Percentiles rank a stretch among this genome's conserved stretches.
These are phyloP conservation scores for Royoungia palumana DNA, from an alignment of 768 basidiomycete species.

Conservation along the genomic window DNA sequence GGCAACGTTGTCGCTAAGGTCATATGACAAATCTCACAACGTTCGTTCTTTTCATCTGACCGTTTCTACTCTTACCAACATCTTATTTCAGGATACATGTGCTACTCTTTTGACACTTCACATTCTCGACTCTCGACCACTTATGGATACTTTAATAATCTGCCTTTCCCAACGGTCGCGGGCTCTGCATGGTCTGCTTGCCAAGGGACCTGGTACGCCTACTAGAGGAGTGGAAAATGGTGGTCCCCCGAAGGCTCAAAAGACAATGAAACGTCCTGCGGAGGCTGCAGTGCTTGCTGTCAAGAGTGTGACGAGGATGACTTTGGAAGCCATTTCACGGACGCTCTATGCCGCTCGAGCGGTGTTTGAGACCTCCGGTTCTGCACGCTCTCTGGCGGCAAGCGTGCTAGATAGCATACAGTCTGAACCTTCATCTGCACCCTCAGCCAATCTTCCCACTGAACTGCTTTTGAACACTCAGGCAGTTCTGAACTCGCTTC, in stretches of 20 bases:
- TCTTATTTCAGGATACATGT: slow-evolving; percentile 61
- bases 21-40: slow-evolving; percentile 48
- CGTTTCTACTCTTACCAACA: background rate
- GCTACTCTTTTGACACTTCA: slow-evolving; percentile 80
- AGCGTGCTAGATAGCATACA: slow-evolving; percentile 62
- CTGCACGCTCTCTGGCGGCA: slow-evolving; percentile 47
- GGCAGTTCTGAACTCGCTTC: slow-evolving; percentile 62
- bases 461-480: slow-evolving; percentile 66
- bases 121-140: slow-evolving; percentile 82
- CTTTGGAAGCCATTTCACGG: slow-evolving; percentile 52
- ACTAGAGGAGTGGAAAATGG: slow-evolving; percentile 40
- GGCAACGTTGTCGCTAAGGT: slow-evolving; percentile 78
- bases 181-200: slow-evolving; percentile 46
- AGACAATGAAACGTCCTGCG: slow-evolving; percentile 10
- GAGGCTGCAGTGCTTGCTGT: slow-evolving; percentile 48
- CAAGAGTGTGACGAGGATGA: slow-evolving; percentile 48
- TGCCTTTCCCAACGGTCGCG: slow-evolving; percentile 71
- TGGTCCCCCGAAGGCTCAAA: slow-evolving; percentile 23
- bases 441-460: slow-evolving; percentile 36
- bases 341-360: slow-evolving; percentile 57
- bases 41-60: slow-evolving; percentile 33
- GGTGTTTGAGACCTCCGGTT: slow-evolving; percentile 47
- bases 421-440: slow-evolving; percentile 36
- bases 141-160: slow-evolving; percentile 66
- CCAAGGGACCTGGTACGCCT: slow-evolving; percentile 27